Evolutionary conservation across 176 grass and related monocot genomes (phyloP).

Genomic region (Poa pratensis): DNA sequence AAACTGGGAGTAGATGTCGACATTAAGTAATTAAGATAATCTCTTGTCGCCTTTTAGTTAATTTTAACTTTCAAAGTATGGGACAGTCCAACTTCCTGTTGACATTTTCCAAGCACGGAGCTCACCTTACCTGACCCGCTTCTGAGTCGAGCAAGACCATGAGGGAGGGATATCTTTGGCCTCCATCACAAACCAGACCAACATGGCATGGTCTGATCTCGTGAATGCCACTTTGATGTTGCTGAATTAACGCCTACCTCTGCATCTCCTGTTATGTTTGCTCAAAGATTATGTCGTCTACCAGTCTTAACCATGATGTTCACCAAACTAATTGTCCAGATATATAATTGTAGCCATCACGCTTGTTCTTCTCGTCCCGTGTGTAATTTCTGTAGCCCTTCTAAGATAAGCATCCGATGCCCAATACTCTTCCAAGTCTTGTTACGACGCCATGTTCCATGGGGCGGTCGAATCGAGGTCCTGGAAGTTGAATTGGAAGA

Average conservation of each 20-base stretch:
- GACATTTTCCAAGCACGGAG: neutral
- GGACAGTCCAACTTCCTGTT: neutral
- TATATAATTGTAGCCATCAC: neutral
- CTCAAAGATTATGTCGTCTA: neutral
- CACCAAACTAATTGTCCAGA: neutral
- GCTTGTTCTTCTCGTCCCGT: neutral
- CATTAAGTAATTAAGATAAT: conserved; percentile 12
- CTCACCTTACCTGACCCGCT: neutral
- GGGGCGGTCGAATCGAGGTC: no score
- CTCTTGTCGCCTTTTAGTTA: neutral
- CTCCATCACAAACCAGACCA: neutral
- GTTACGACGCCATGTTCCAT: no score
- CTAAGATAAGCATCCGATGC: neutral
- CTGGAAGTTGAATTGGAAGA: no score
- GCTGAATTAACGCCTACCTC: neutral
- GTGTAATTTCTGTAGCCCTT: neutral
- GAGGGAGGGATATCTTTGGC: neutral
- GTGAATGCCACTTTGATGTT: neutral
- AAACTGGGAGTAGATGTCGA: neutral
- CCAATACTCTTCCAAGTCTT: no score
- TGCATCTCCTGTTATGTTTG: neutral
- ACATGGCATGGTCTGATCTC: neutral
- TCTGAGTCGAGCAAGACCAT: neutral
- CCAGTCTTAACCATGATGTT: neutral
- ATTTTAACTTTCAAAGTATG: neutral